Conservation (phyloP, 2,329 filamentous ascomycete genomes). For the Neopestalotiopsis sp. region DNA sequence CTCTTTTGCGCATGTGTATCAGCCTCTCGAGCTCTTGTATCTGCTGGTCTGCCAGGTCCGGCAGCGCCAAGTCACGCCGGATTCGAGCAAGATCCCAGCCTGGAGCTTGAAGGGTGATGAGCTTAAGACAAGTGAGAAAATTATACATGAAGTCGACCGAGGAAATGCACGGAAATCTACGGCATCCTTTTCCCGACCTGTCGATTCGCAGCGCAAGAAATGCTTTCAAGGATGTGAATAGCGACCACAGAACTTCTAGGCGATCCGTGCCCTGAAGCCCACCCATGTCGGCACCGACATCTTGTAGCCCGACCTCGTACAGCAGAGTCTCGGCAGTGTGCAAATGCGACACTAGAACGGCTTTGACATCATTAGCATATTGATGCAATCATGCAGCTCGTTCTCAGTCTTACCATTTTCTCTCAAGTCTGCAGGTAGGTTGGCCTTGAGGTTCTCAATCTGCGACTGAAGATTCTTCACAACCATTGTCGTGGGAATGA, state of each 20-base stretch:
- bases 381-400: neutral
- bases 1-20: neutral
- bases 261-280: slow-evolving; percentile 43
- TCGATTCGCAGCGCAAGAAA: slow-evolving; percentile 42
- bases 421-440: slow-evolving; percentile 40
- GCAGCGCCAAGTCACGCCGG: slow-evolving; percentile 37
- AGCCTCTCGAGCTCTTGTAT: neutral
- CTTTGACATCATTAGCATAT: slow-evolving; percentile 29
- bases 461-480: slow-evolving; percentile 50
- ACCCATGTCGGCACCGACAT: slow-evolving; percentile 36
- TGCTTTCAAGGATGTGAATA: slow-evolving; percentile 43
- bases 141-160: slow-evolving; percentile 53
- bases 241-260: slow-evolving; percentile 51
- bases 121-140: slow-evolving; percentile 50
- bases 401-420: slow-evolving; percentile 37
- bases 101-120: slow-evolving; percentile 49
- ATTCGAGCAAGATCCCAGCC: slow-evolving; percentile 50
- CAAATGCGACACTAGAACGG: slow-evolving; percentile 46
- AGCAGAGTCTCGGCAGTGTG: slow-evolving; percentile 52
- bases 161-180: slow-evolving; percentile 47
- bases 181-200: slow-evolving; percentile 32
- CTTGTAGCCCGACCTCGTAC: slow-evolving; percentile 51
- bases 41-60: neutral
- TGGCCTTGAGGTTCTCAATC: slow-evolving; percentile 43
- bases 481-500: slow-evolving; percentile 44